Base-by-base conservation (phyloP, 768 basidiomycete species). In the Lyophyllum atratum region DNA sequence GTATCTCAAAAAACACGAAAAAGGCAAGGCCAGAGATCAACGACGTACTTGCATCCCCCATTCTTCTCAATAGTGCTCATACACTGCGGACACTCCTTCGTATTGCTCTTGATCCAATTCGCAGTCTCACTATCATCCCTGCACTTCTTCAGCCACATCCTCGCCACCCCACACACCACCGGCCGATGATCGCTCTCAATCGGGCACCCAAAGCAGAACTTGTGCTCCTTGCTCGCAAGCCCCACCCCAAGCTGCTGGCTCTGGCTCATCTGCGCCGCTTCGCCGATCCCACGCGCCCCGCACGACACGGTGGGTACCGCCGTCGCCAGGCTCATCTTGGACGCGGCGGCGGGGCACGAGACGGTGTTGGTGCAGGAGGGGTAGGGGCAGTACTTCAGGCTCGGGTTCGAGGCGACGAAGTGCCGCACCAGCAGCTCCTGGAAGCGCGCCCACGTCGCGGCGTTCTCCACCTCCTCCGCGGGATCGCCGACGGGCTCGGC, bases 21-120 rank as follows among this genome's bases (percentile, higher is more conserved):
- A 57, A 42, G 56, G 9, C 21, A 55, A n/a, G n/a, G n/a, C 37
- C 44, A 52, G 42, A 46, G 22, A 53, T n/a, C 11, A 40, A 6
- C 21, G 14, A 88, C 94, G 68, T 68, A 98, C 95, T 99, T 98
- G 94, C 97, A 99, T 12, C 97, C 97, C 9, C 97, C 97, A 62
- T 98, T 98, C 89, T 99, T 99, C 84, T 99, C 97, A 56, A 99
- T 99, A 52, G 97, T 98, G 65, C 93, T 94, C 71, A 93, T 89
- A 71, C 97, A 99, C 70, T 94, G 89, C 19, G 85, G 80, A 70
- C 97, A 99, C 73, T 99, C 97, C 79, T 99, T 98, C 40, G 97
- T 99, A 70, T 99, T 98, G 61, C 95, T 97, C 84, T 93, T 94
- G 79, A 99, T 94, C 97, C 97, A 99, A 72, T 99, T 98, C 24